phyloP scores from a whole-genome alignment of 2,329 filamentous ascomycete genomes.

The Xylaria sp. region DNA sequence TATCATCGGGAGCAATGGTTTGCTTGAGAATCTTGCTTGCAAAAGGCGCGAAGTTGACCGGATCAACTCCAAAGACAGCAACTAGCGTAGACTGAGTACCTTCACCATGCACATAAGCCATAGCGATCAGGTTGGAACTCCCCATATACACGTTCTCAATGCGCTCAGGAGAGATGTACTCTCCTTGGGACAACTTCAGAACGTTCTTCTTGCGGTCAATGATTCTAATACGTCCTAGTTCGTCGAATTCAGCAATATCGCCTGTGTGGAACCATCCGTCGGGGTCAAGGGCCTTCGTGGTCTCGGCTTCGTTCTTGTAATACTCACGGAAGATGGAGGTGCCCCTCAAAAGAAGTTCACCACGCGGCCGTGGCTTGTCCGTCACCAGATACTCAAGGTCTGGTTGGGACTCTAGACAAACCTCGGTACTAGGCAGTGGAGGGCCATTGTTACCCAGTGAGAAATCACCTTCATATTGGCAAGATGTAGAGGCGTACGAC shows the following conservation, averaged over 20 bases:
- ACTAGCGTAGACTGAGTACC: slow-evolving; percentile 83
- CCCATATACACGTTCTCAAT: slow-evolving; percentile 95
- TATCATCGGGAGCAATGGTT: slow-evolving; percentile 71
- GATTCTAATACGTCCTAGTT: slow-evolving; percentile 86
- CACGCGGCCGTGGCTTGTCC: slow-evolving; percentile 89
- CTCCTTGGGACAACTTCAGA: slow-evolving; percentile 96
- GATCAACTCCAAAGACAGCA: slow-evolving; percentile 87
- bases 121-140: slow-evolving; percentile 79
- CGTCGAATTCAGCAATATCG: slow-evolving; percentile 88
- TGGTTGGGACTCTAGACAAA: slow-evolving; percentile 85
- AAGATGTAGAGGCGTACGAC: slow-evolving; percentile 80
- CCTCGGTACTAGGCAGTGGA: slow-evolving; percentile 73
- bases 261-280: slow-evolving; percentile 98
- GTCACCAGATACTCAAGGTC: slow-evolving; percentile 92
- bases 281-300: slow-evolving; percentile 79
- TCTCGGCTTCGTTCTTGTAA: slow-evolving; percentile 90
- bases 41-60: slow-evolving; percentile 82
- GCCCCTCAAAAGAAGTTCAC: slow-evolving; percentile 86
- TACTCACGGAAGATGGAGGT: slow-evolving; percentile 86
- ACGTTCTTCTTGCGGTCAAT: slow-evolving; percentile 99
- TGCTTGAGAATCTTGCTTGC: slow-evolving; percentile 80
- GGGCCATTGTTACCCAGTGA: slow-evolving; percentile 83
- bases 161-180: slow-evolving; percentile 97
- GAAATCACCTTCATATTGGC: slow-evolving; percentile 77
- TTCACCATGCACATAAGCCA: slow-evolving; percentile 92